Conservation (phyloP, 2,329 filamentous ascomycete species). For the Venturia effusa region DNA sequence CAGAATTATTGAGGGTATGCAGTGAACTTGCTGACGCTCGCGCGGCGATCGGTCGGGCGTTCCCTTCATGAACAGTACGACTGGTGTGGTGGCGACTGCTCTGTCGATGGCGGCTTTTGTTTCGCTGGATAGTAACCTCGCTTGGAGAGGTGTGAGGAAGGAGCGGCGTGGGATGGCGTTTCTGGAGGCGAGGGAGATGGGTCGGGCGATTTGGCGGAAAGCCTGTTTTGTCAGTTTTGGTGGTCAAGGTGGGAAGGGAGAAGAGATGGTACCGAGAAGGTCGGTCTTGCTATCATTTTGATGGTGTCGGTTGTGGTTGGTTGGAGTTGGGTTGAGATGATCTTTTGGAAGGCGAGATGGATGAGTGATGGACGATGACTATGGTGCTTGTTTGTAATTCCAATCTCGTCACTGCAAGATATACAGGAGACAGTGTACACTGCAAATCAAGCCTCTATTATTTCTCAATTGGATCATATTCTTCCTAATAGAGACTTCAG, state of each 20-base stretch:
- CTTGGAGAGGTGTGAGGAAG: constrained; percentile 31
- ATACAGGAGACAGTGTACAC: neutral
- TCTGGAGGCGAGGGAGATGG: constrained; percentile 4
- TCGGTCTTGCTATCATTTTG: constrained; percentile 28
- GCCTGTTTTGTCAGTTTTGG: constrained; percentile 17
- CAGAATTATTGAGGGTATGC: no score
- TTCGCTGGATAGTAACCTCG: constrained; percentile 68
- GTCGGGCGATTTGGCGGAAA: constrained; percentile 23
- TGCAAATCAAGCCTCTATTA: neutral
- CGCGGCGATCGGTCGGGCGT: constrained; percentile 94
- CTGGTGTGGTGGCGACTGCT: constrained; percentile 75
- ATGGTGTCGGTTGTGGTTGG: constrained; percentile 14
- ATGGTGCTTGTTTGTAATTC: neutral
- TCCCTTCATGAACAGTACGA: constrained; percentile 99
- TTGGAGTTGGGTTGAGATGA: neutral
- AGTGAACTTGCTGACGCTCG: constrained; percentile 98
- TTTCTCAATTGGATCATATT: neutral
- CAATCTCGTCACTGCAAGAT: neutral
- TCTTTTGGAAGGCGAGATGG: constrained; percentile 11
- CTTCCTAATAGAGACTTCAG: neutral
- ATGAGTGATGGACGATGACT: constrained; percentile 11
- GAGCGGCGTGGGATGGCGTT: constrained; percentile 17
- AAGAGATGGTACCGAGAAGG: constrained; percentile 22
- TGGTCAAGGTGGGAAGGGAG: neutral
- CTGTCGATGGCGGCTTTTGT: constrained; percentile 80